A percentile compares a stretch with the other conserved stretches of the same genome.
Evolutionary conservation across 1,284 basidiomycete species (phyloP).

Genomic region (Vanrija sp.): DNA sequence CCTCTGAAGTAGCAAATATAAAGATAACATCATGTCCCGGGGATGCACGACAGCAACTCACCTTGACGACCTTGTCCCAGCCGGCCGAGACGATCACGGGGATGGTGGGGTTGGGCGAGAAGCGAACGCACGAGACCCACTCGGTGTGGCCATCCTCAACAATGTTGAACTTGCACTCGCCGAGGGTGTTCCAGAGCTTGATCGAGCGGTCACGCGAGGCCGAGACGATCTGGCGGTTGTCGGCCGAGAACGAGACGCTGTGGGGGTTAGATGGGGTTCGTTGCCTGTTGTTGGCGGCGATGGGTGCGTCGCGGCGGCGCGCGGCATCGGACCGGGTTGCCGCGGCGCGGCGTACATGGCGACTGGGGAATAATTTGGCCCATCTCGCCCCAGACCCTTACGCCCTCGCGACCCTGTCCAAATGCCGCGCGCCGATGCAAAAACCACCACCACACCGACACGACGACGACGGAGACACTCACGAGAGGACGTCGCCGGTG

Average conservation of each 20-base stretch:
- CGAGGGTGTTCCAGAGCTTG: conserved; percentile 99
- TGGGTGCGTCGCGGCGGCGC: background rate
- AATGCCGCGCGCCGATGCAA: background rate
- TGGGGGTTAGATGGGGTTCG: background rate
- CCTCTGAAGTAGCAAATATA: conserved; percentile 85
- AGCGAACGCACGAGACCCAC: conserved; percentile 99
- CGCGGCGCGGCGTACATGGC: background rate
- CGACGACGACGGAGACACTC: conserved; percentile 19
- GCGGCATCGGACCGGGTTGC: background rate
- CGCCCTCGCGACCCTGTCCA: background rate
- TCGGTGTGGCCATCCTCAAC: conserved; percentile 96
- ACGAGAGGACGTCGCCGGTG: conserved; percentile 92
- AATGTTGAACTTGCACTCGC: conserved; percentile 99
- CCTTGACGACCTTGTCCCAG: conserved; percentile 99
- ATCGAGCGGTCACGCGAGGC: conserved; percentile 95
- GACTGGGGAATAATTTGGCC: background rate
- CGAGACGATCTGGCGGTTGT: conserved; percentile 98
- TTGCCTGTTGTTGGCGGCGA: background rate
- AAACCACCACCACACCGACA: background rate
- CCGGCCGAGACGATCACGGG: conserved; percentile 91
- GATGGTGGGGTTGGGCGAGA: conserved; percentile 97
- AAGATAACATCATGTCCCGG: conserved; percentile 54
- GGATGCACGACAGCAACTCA: conserved; percentile 52
- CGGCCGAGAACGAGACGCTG: conserved; percentile 87
- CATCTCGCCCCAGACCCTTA: background rate